Base-by-base conservation (phyloP, 1,284 basidiomycete genomes). In the Leccinum pachyderme region DNA sequence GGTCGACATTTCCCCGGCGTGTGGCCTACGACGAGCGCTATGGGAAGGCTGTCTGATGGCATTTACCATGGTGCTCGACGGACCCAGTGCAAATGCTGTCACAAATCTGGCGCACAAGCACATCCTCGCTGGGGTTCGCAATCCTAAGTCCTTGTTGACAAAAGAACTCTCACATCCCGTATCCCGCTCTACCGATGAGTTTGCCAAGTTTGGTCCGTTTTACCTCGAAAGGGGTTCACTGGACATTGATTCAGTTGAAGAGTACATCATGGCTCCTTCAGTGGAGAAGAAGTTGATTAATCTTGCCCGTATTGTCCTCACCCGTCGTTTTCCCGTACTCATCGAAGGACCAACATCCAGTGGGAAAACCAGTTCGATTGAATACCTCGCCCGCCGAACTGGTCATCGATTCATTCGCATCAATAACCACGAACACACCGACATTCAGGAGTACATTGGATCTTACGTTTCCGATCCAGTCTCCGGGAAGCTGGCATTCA, bases 351-450 rank as follows among this genome's bases (percentile, higher is more conserved):
- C 97, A 0, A 99, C 97, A 0, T 98, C 96, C 1, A 93, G 91
- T 52, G 97, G 97, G 41, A 99, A 99, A 77, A 99, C 97, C 1
- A 96, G 93, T 68, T 92, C 97, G 1, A 87, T 99, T 55, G 95
- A 98, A 74, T 98, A 97, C 72, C 84, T 99, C 24, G 96, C 97
- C 2, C 84, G 84, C 57, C 82, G 91, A 56, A 98, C 96, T 0
- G 96, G 97, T 0, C 97, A 99, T 75, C 84, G 84, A 29, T 99
- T 99, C 70, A 88, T 99, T 28, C 91, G 97, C 35, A 98, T 99
- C 81, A 99, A 99, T 77, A 99, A 99, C 67, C 97, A 99, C 75
- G 97, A 99, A 66, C 97, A 99, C 69, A 99, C 97, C 5, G 97
- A 99, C 71, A 95, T 96, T 49, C 97, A 99, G 68, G 97, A 99